A percentile compares a stretch with the other conserved stretches of the same genome.
phyloP scores from a whole-genome alignment of 2,329 filamentous ascomycete genomes.

The Xylariaceae sp. region DNA sequence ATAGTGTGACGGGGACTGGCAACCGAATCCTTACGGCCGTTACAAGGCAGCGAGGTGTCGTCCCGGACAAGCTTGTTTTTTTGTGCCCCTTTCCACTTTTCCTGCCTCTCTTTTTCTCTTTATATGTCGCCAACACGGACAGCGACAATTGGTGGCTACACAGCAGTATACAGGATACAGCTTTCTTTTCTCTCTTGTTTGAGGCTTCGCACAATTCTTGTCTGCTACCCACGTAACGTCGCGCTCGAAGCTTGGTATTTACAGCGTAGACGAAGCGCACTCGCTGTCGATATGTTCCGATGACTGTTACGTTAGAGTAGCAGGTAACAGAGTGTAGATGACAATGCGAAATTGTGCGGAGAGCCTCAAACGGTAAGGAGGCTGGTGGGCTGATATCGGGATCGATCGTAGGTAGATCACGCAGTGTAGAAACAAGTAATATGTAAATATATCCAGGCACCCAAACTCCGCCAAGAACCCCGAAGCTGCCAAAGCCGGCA shows the following conservation, averaged over 20 bases:
- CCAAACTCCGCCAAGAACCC: too few species aligned
- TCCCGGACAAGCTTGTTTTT: not conserved
- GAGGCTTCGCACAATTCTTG: not conserved
- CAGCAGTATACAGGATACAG: constrained; percentile 4
- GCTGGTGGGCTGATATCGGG: not conserved
- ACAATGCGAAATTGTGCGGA: not conserved
- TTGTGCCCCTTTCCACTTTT: not conserved
- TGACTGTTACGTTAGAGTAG: not conserved
- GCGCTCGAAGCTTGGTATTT: not conserved
- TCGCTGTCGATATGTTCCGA: not conserved
- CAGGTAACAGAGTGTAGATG: not conserved
- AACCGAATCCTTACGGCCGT: constrained; percentile 18
- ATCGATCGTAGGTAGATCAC: not conserved
- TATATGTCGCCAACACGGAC: not conserved
- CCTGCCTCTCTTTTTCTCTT: not conserved
- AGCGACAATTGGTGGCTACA: constrained; percentile 6
- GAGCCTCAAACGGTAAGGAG: not conserved
- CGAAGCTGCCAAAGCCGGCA: not conserved
- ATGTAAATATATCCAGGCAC: too few species aligned
- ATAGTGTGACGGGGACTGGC: not conserved
- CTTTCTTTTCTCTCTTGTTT: too few species aligned
- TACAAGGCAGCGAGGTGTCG: constrained; percentile 2
- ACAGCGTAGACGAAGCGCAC: not conserved
- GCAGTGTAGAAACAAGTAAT: too few species aligned
- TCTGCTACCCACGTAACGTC: too few species aligned